phyloP scores from a whole-genome alignment of 768 basidiomycete species.

The Russula sp. region DNA sequence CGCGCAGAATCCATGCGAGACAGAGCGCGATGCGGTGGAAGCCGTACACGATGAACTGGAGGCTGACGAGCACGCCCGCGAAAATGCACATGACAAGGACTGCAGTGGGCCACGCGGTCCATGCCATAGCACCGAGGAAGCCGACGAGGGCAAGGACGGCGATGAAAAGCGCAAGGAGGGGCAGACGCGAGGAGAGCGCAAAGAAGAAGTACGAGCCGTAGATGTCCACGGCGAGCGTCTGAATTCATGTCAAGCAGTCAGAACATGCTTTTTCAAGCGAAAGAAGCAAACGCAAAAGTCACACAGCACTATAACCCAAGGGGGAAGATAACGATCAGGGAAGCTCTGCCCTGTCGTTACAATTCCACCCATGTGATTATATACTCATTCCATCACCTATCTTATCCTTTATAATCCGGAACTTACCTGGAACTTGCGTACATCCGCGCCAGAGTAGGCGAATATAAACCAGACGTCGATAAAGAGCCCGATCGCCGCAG shows the following conservation, averaged over 20 bases:
- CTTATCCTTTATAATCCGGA: no score
- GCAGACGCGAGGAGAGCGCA: slow-evolving; percentile 57
- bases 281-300: not conserved
- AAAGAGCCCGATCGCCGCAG: slow-evolving; percentile 51
- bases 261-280: not conserved
- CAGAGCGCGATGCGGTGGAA: slow-evolving; percentile 12
- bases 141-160: slow-evolving; percentile 52
- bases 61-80: slow-evolving; percentile 51
- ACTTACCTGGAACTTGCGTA: slow-evolving; percentile 49
- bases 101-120: slow-evolving; percentile 55
- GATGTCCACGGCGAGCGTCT: slow-evolving; percentile 49
- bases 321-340: no score
- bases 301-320: no score
- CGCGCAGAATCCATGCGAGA: slow-evolving; percentile 11
- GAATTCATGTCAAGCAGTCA: not conserved
- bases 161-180: slow-evolving; percentile 52
- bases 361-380: no score
- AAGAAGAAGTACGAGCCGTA: slow-evolving; percentile 64
- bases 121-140: slow-evolving; percentile 59
- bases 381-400: no score
- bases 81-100: slow-evolving; percentile 53
- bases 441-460: slow-evolving; percentile 49
- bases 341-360: no score
- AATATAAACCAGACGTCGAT: slow-evolving; percentile 63
- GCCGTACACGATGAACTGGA: slow-evolving; percentile 54